Evolutionary conservation across 805 yeast genomes (phyloP).

Genomic region (Phaffomyces opuntiae): DNA sequence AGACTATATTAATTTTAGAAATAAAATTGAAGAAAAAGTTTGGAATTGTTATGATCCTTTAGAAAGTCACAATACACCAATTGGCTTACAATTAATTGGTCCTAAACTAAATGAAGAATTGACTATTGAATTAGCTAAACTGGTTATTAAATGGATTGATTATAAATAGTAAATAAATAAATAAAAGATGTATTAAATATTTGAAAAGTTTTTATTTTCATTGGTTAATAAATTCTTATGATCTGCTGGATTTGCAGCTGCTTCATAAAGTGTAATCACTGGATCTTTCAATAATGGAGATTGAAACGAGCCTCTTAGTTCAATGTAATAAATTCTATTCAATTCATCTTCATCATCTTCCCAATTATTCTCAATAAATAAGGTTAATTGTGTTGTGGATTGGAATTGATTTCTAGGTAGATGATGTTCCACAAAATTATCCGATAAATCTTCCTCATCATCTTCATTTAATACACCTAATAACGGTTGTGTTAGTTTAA

Average conservation of each 20-base stretch:
- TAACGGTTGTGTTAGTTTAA: slow-evolving; percentile 55
- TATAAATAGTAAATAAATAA: not conserved
- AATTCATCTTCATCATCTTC: slow-evolving; percentile 53
- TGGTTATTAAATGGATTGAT: not conserved
- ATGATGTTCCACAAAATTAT: slow-evolving; percentile 69
- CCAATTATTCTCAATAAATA: slow-evolving; percentile 65
- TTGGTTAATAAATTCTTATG: slow-evolving; percentile 41
- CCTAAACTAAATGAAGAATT: slow-evolving; percentile 18
- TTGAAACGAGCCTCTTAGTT: slow-evolving; percentile 64
- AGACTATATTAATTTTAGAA: not conserved
- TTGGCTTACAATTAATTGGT: slow-evolving; percentile 21
- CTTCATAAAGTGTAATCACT: slow-evolving; percentile 71
- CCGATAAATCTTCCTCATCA: slow-evolving; percentile 25
- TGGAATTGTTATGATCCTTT: slow-evolving; percentile 7
- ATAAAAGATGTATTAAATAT: slow-evolving; percentile 1
- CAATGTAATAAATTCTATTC: slow-evolving; percentile 59
- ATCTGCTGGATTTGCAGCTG: slow-evolving; percentile 90
- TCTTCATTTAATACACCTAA: slow-evolving; percentile 48
- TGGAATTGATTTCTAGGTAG: slow-evolving; percentile 71
- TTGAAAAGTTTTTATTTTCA: slow-evolving; percentile 14
- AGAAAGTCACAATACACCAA: slow-evolving; percentile 8
- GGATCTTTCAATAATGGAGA: slow-evolving; percentile 58
- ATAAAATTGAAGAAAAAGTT: slow-evolving; percentile 2
- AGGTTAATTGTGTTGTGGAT: slow-evolving; percentile 57
- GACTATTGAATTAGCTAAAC: slow-evolving; percentile 10